Conservation (phyloP, 2,329 filamentous ascomycete species). For the Scolecobasidium constrictum region DNA sequence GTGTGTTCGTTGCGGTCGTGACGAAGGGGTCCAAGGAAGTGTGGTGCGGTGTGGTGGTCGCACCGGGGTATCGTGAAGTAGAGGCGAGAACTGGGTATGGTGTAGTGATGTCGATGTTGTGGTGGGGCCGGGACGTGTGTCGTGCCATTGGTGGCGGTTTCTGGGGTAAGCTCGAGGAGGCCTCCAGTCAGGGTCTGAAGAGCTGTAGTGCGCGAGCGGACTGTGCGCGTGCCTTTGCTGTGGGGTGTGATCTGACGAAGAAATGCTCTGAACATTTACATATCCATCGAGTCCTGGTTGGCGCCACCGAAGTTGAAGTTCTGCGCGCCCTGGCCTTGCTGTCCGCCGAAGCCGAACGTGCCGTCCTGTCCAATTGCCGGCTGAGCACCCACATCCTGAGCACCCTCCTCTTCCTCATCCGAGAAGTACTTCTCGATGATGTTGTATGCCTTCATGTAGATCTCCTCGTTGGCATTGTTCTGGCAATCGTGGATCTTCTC, state of each 20-base stretch:
- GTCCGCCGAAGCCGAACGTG: conserved; percentile 62
- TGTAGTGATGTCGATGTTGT: neutral
- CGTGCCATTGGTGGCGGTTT: neutral
- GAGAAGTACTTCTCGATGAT: conserved; percentile 99
- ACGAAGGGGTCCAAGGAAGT: conserved; percentile 18
- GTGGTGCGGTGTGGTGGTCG: conserved; percentile 8
- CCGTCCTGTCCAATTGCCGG: conserved; percentile 61
- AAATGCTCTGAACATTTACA: conserved; percentile 17
- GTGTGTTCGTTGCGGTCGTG: conserved; percentile 22
- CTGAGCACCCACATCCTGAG: conserved; percentile 60
- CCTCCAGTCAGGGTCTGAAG: neutral
- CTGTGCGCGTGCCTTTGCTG: neutral
- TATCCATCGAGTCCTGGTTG: conserved; percentile 10
- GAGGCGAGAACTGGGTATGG: conserved; percentile 1
- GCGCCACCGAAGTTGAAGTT: conserved; percentile 9
- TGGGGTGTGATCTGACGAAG: neutral
- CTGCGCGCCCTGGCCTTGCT: conserved; percentile 37
- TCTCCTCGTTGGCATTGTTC: conserved; percentile 99
- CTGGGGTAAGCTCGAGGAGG: neutral
- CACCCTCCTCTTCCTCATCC: conserved; percentile 78
- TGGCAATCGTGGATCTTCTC: conserved; percentile 99
- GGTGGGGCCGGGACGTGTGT: neutral
- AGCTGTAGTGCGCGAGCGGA: neutral
- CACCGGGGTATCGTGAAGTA: conserved; percentile 5
- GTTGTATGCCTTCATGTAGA: conserved; percentile 99